phyloP scores from a whole-genome alignment of 2,329 filamentous ascomycete species.

The Zasmidium citrigriseum region DNA sequence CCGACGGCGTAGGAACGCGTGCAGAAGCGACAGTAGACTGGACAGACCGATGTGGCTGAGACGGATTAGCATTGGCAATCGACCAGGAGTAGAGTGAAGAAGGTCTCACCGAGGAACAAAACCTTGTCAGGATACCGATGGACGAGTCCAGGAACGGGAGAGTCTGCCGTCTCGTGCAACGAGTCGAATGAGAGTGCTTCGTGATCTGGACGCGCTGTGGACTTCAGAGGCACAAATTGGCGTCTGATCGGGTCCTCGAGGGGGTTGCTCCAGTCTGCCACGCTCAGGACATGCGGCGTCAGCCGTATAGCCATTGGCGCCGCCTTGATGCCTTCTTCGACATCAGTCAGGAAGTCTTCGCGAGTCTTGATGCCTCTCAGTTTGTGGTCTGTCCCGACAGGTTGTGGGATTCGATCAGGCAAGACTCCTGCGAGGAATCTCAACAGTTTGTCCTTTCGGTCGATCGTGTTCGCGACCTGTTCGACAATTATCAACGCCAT shows the following conservation, averaged over 20 bases:
- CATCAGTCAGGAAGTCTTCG: conserved; percentile 57
- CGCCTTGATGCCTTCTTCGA: conserved; percentile 52
- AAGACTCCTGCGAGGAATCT: conserved; percentile 54
- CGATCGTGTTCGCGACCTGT: conserved; percentile 54
- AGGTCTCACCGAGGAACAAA: conserved; percentile 57
- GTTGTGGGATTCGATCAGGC: conserved; percentile 51
- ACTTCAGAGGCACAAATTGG: conserved; percentile 62
- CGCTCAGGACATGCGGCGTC: conserved; percentile 61
- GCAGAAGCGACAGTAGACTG: conserved; percentile 64
- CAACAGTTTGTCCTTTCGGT: conserved; percentile 48
- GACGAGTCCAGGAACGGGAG: conserved; percentile 58
- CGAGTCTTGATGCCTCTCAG: conserved; percentile 45
- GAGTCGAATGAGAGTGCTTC: conserved; percentile 58
- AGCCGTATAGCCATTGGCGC: conserved; percentile 63
- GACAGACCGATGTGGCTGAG: conserved; percentile 60
- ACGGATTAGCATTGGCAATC: conserved; percentile 5
- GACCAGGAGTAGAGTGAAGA: background rate
- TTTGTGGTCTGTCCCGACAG: conserved; percentile 21
- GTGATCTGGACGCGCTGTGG: conserved; percentile 56
- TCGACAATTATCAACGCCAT: conserved; percentile 3
- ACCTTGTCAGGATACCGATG: conserved; percentile 67
- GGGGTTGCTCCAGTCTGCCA: conserved; percentile 61
- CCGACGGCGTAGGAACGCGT: conserved; percentile 63
- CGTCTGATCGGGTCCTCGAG: conserved; percentile 60
- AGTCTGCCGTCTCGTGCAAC: conserved; percentile 59